Evolutionary conservation across 202 grass and related monocot species (phyloP), one percentile per base, ranked within the genome.

Genomic region (Cymbopogon flexuosus): DNA sequence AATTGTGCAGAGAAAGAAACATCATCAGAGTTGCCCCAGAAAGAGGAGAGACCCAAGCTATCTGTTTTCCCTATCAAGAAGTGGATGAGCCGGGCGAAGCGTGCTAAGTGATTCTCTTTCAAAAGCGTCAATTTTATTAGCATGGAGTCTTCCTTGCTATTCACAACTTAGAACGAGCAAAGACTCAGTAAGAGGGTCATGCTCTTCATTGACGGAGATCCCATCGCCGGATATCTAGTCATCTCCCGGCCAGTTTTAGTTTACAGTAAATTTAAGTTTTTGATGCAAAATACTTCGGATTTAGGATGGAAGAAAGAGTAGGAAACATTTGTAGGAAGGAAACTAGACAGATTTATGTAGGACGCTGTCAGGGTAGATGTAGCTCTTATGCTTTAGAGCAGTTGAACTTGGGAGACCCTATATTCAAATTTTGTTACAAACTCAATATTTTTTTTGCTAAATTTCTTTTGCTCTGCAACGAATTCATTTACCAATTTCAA

Each of bases 1-100:
- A 87, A 65, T 11, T 70, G 78, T 47, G 86, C 52, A 29, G 69
- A 85, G 62, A 79, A 81, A 37, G 87, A 85, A 86, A 69, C 68
- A 9, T 63, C 82, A 58, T 63, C 80, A 12, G 80, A 68, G 29
- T 75, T 79, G 36, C 77, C 62, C 31, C 86, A 35, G 10, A 82
- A 84, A 8, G 83, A 81, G 75, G 65, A 68, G 45, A 86, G 79
- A 23, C 78, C 83, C 46, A 93, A 88, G 58, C 73, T 93, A 24
- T 88, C 88, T 62, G 77, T 93, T 24, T 93, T 93, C 67, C 91
- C 91, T 79, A 86, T 91, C 29, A 93, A 93, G 83, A 93, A 93
- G 80, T 88, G 88, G 91, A 93, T 90, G 88, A 90, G 86, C 33
- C 83, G 63, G 67, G 80, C 80, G 34, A 93, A 88, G 67, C 84